Evolutionary conservation across 2,329 filamentous ascomycete species (phyloP).

Genomic region (Monosporascus sp.): DNA sequence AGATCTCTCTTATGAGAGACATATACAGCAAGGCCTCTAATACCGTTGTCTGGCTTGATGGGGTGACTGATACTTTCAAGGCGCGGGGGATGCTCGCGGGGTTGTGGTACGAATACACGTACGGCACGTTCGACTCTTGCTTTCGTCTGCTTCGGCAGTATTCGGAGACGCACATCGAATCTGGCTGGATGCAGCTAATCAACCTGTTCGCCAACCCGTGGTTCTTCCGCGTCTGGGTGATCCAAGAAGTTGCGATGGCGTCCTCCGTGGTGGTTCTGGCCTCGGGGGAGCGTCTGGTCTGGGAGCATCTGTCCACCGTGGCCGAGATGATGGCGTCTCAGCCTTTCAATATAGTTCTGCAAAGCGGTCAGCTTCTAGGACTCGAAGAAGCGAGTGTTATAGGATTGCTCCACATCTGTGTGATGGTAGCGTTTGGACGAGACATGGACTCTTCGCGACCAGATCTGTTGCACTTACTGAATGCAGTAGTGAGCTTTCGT

Average conservation of each 20-base stretch:
- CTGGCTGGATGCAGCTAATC: background rate
- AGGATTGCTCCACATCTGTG: background rate
- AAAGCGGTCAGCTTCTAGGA: background rate
- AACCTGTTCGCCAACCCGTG: constrained; percentile 2
- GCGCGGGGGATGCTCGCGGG: background rate
- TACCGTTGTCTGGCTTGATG: background rate
- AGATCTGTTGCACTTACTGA: background rate
- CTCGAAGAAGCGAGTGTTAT: background rate
- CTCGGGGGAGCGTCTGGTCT: background rate
- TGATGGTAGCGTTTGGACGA: background rate
- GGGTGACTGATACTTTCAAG: background rate
- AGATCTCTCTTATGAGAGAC: constrained; percentile 9
- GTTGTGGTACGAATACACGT: background rate
- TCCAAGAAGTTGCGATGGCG: constrained; percentile 11
- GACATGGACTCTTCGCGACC: background rate
- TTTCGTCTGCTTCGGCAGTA: background rate
- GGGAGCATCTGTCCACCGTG: background rate
- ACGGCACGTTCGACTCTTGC: background rate
- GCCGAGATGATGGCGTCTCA: background rate
- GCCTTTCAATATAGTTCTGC: background rate
- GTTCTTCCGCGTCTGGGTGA: constrained; percentile 6
- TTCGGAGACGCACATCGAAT: background rate
- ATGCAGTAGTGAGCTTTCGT: background rate
- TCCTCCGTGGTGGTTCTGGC: background rate
- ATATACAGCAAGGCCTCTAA: constrained; percentile 4